These are phyloP conservation scores for Stentor roeselii DNA, from an alignment of 73 alveolate species.

Conservation along the genomic window DNA sequence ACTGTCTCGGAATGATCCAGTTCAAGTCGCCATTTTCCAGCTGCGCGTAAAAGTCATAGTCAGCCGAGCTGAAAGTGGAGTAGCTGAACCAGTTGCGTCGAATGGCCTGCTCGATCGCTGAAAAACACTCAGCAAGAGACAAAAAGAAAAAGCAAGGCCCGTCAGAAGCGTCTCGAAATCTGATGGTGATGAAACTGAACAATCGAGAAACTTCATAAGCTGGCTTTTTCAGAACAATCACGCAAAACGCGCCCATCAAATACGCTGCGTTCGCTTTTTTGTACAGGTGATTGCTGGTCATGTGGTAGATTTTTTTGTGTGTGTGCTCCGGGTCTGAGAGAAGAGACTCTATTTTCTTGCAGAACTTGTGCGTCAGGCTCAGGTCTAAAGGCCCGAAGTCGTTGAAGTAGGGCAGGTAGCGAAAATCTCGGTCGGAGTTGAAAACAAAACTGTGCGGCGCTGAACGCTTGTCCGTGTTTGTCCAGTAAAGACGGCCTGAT, in stretches of 20 bases:
- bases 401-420: conserved; percentile 67
- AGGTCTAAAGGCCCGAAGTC: conserved; percentile 84
- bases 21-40: conserved; percentile 56
- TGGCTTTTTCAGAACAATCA: conserved; percentile 45
- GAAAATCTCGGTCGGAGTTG: too few relatives aligned
- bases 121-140: conserved; percentile 55
- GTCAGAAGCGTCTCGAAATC: conserved; percentile 43
- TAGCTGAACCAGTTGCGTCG: conserved; percentile 58
- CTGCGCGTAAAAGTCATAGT: conserved; percentile 45
- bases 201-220: conserved; percentile 57
- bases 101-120: conserved; percentile 61
- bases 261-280: conserved; percentile 37
- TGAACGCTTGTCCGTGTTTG: too few relatives aligned
- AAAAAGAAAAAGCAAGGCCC: conserved; percentile 41
- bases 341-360: conserved; percentile 56
- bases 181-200: conserved; percentile 28
- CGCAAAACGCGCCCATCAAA: conserved; percentile 73
- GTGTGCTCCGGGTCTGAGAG: conserved; percentile 39
- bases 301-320: conserved; percentile 35
- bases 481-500: too few relatives aligned
- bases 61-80: conserved; percentile 42
- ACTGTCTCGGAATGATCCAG: conserved; percentile 58
- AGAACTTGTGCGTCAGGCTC: conserved; percentile 62
- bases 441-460: too few relatives aligned
- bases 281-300: conserved; percentile 15